Evolutionary conservation across 192 early-diverging fungal genomes (phyloP).

Genomic region (Cladochytrium replicatum): DNA sequence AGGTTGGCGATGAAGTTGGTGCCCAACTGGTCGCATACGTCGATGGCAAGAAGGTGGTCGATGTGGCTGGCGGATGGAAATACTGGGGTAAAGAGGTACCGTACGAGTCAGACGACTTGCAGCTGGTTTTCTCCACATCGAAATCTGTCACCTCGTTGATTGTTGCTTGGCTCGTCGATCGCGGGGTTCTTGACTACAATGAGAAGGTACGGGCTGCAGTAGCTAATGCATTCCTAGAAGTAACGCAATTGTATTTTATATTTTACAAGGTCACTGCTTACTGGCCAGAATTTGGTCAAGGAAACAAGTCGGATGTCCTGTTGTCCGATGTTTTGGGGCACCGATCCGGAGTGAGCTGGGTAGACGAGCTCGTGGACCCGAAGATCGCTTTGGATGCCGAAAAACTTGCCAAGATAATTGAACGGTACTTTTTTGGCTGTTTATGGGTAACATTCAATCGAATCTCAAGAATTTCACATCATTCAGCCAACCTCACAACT

Average conservation of each 20-base stretch:
- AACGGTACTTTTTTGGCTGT: slow-evolving; percentile 23
- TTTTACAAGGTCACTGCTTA: slow-evolving; percentile 29
- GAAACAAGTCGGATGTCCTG: slow-evolving; percentile 39
- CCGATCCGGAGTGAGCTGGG: slow-evolving; percentile 32
- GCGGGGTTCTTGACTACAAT: slow-evolving; percentile 31
- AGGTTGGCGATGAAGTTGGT: slow-evolving; percentile 10
- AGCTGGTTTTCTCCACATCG: slow-evolving; percentile 37
- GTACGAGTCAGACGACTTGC: slow-evolving; percentile 35
- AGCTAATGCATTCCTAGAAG: too few relatives aligned
- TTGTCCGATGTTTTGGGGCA: slow-evolving; percentile 41
- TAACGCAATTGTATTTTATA: too few relatives aligned
- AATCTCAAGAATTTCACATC: too few relatives aligned
- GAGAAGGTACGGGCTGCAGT: too few relatives aligned
- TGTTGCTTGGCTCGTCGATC: slow-evolving; percentile 34
- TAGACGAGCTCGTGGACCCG: slow-evolving; percentile 24
- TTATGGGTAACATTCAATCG: too few relatives aligned
- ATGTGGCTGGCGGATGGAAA: slow-evolving; percentile 54
- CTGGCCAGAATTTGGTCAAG: slow-evolving; percentile 51
- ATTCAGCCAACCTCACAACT: slow-evolving; percentile 39
- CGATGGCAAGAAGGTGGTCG: slow-evolving; percentile 44
- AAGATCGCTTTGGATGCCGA: slow-evolving; percentile 24
- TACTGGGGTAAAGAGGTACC: slow-evolving; percentile 5
- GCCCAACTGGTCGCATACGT: slow-evolving; percentile 16
- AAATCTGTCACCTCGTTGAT: slow-evolving; percentile 34
- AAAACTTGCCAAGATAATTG: too few relatives aligned